A percentile compares a stretch with the other conserved stretches of the same genome.
Evolutionary conservation across 805 yeast genomes (phyloP).

Genomic region (Ogataea methylovora): DNA sequence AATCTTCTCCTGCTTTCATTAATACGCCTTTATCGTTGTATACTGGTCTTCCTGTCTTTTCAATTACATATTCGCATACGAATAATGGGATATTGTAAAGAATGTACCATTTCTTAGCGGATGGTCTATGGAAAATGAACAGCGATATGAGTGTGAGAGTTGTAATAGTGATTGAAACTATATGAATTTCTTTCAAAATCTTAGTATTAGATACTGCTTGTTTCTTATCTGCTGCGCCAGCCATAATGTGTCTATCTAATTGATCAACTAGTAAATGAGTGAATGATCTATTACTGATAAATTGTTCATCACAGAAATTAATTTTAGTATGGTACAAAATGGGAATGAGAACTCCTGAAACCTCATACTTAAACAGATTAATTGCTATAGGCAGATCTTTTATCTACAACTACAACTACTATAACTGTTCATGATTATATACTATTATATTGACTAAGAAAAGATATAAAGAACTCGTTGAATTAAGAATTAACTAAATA

Average conservation of each 20-base stretch:
- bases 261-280: no score
- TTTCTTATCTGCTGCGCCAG: constrained; percentile 32
- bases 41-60: constrained; percentile 53
- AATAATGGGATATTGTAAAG: constrained; percentile 34
- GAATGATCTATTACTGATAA: no score
- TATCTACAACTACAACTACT: no score
- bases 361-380: no score
- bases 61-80: constrained; percentile 44
- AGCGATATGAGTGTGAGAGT: constrained; percentile 29
- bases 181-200: constrained; percentile 24
- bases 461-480: no score
- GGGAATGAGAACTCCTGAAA: no score
- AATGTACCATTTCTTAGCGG: constrained; percentile 30
- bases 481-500: no score
- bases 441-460: no score
- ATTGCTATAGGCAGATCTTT: no score
- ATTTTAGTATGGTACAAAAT: no score
- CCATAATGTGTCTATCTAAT: constrained; percentile 16
- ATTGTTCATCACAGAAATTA: no score
- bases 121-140: constrained; percentile 37
- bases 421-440: no score
- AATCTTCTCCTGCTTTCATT: constrained; percentile 50
- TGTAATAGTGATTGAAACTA: constrained; percentile 31
- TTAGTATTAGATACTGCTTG: constrained; percentile 24
- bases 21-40: constrained; percentile 30